A percentile compares a stretch with the other conserved stretches of the same genome.
Conservation (phyloP, 2,329 filamentous ascomycete species). For the Aureobasidium musti region DNA sequence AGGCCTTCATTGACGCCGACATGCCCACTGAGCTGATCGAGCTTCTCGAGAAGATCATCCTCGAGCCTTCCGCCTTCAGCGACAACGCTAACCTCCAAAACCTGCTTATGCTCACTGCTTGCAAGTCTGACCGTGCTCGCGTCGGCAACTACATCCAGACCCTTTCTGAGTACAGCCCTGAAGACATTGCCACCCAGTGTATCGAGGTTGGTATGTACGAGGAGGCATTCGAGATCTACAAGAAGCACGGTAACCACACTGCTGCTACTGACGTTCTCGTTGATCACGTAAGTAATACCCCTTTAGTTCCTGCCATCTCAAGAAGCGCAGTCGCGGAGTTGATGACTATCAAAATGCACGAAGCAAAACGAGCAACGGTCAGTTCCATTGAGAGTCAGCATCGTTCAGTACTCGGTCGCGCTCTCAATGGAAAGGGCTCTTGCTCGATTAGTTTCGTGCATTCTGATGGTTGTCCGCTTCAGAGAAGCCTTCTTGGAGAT, state of each 20-base stretch:
- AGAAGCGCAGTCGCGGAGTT: neutral
- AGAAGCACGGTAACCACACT: constrained; percentile 89
- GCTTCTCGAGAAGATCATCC: constrained; percentile 95
- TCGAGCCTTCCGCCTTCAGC: constrained; percentile 99
- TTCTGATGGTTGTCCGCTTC: neutral
- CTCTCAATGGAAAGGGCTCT: neutral
- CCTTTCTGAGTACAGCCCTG: constrained; percentile 82
- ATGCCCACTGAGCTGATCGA: constrained; percentile 94
- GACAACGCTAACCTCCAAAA: constrained; percentile 98
- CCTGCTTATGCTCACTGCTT: constrained; percentile 90
- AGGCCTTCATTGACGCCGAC: constrained; percentile 87
- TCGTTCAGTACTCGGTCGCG: neutral
- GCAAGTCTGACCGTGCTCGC: constrained; percentile 91
- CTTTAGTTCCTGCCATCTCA: neutral
- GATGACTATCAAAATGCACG: neutral
- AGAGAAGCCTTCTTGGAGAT: neutral
- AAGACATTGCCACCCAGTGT: constrained; percentile 90
- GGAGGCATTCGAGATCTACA: constrained; percentile 97
- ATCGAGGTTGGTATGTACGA: constrained; percentile 94
- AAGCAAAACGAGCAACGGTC: neutral
- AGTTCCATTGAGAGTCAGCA: neutral
- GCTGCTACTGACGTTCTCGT: constrained; percentile 90
- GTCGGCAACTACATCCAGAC: constrained; percentile 96
- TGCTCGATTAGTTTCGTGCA: neutral
- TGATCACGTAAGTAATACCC: constrained; percentile 66